Conservation (phyloP, 345 rosid species). For the Toxicodendron radicans region DNA sequence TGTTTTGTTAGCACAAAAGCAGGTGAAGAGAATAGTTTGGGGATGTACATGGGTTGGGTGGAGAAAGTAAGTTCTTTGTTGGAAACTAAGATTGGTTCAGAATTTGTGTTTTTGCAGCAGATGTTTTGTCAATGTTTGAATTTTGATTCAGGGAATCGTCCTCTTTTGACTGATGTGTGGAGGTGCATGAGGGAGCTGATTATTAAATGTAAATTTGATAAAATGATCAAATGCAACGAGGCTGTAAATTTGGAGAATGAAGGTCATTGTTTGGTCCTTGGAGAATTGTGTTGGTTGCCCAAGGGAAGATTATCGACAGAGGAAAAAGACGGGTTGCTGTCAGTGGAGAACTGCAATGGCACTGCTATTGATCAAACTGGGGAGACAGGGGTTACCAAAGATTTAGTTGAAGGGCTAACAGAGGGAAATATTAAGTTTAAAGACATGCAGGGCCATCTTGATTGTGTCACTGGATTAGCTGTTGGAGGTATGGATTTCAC, state of each 20-base stretch:
- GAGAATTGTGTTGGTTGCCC: conserved; percentile 47
- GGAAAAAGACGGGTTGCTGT: conserved; percentile 26
- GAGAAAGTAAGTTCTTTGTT: conserved; percentile 43
- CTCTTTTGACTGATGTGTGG: conserved; percentile 58
- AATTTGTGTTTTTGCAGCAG: conserved; percentile 37
- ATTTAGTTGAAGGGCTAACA: conserved; percentile 45
- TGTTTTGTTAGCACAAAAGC: conserved; percentile 20
- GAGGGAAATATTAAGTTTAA: conserved; percentile 52
- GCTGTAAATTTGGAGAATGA: conserved; percentile 26
- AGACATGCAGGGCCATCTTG: conserved; percentile 71
- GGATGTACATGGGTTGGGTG: conserved; percentile 31
- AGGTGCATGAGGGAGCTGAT: conserved; percentile 60
- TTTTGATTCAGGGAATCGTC: conserved; percentile 61
- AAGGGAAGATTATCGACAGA: conserved; percentile 25
- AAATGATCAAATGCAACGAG: conserved; percentile 28
- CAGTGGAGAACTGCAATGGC: conserved; percentile 24
- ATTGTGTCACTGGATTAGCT: conserved; percentile 73
- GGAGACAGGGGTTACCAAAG: conserved; percentile 32
- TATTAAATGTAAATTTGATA: conserved; percentile 33
- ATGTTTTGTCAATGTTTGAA: conserved; percentile 55
- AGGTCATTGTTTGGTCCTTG: conserved; percentile 47
- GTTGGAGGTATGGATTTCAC: conserved; percentile 64
- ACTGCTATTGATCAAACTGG: conserved; percentile 27
- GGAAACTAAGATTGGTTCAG: conserved; percentile 35
- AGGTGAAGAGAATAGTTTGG: conserved; percentile 32